Base-by-base conservation (phyloP, 257 asterid species). In the Ilex aquifolium region DNA sequence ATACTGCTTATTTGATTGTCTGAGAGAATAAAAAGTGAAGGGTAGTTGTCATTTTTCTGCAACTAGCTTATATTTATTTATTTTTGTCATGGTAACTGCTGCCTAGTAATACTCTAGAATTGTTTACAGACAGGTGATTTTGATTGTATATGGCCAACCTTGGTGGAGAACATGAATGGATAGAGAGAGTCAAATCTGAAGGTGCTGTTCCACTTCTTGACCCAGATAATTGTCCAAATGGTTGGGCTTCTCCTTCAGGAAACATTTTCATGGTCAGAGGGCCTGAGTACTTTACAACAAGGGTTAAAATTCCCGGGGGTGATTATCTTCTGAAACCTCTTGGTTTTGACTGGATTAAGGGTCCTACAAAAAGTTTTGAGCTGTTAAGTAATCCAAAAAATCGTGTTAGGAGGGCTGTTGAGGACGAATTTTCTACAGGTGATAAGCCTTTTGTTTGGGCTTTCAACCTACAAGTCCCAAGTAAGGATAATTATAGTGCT, bases 281-380 rank as follows among this genome's bases (percentile, higher is more conserved):
- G 9, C 82, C 87, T 15, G 80, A 83, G 14, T 90, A 83, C 75
- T 80, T 82, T 40, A 73, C 74, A 64, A 85, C 86, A 4, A 85
- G 71, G 74, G 74, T 51, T 50, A 90, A 90, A 71, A 72, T 80
- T 64, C 93, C 85, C 6, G 91, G 83, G 61, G 88, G 92, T 7
- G 79, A 85, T 44, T 87, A 82, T 75, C 88, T 90, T 68, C 83
- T 87, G 58, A 80, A 85, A 68, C 93, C 95, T 29, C 79, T 90
- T 30, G 97, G 95, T 56, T 83, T 90, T 63, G 97, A 90, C 78
- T 88, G 97, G 97, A 68, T 85, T 31, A 87, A 83, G 85, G 91
- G 89, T 52, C 74, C 87, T n/a, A 59, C 85, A n/a, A 90, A 85
- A 69, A 72, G 83, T 55, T 79, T 91, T 10, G 88, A 84, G 44